Evolutionary conservation across 306 rosid species (phyloP), one percentile per base, ranked within the genome.

Genomic region (Leucaena leucocephala): DNA sequence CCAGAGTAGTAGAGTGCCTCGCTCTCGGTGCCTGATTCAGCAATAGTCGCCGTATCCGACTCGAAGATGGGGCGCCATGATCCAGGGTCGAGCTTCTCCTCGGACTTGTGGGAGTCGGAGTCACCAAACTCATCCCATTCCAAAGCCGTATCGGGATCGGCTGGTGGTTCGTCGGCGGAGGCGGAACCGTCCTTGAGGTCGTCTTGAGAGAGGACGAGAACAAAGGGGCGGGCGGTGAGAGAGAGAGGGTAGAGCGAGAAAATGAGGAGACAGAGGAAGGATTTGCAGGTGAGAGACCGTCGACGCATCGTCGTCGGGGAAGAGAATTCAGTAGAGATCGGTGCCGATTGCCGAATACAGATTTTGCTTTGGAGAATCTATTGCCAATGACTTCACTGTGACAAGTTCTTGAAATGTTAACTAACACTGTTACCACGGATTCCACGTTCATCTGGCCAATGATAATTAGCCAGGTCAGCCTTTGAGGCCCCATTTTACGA

Each of bases 41-140:
- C 68, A 42, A 72, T 1, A 3, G 85, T 36, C 38, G 62, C 0
- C 10, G 90, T 82, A 68, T 87, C 91, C 13, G 91, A 89, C 71
- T 95, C 99, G 77, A 95, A 93, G 71, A 95, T 84, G 27, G 91
- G 93, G 74, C 98, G 91, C 99, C 99, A 95, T 21, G 98, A 87
- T 3, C 96, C 98, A 5, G 97, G 98, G 81, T 95, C 97, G 35
- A 93, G 97, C 80, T 91, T 94, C 38, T 86, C 91, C 11, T 88
- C 97, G 19, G 99, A 87, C 72, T 87, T 89, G 69, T 84, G 84
- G 7, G 82, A 49, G 71, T 86, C 94, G 8, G 96, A 86, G 52
- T 90, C 96, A 22, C 94, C 93, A 77, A 95, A 90, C 74, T 93
- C 99, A 67, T 95, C 99, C 99, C 97, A 95, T 70, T 95, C 98